Conservation (phyloP, 2,329 filamentous ascomycete genomes). For the Diaporthe nobilis region DNA sequence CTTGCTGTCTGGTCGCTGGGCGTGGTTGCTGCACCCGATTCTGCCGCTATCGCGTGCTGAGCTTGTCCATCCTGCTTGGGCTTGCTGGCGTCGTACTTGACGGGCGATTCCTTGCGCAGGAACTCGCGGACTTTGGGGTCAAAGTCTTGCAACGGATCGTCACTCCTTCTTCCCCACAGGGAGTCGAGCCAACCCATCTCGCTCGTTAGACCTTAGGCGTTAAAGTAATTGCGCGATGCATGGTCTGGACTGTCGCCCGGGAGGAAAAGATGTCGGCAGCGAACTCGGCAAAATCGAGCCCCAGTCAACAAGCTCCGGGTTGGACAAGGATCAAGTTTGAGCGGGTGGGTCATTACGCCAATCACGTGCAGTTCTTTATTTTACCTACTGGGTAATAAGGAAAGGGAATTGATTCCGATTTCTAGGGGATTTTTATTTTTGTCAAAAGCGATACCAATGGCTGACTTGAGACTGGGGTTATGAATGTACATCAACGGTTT, state of each 20-base stretch:
- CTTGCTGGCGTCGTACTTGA: constrained; percentile 68
- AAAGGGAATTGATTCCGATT: neutral
- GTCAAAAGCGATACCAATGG: neutral
- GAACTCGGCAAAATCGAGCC: constrained; percentile 38
- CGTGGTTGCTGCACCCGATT: constrained; percentile 22
- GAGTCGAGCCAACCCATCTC: constrained; percentile 72
- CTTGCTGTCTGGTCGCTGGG: constrained; percentile 37
- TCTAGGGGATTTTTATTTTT: neutral
- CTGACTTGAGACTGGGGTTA: neutral
- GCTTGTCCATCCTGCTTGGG: constrained; percentile 35
- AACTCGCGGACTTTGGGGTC: constrained; percentile 89
- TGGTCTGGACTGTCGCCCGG: neutral
- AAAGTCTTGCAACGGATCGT: constrained; percentile 80
- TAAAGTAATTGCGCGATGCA: constrained; percentile 8
- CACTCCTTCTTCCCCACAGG: constrained; percentile 61
- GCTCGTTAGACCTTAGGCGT: constrained; percentile 31
- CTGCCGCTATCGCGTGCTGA: constrained; percentile 19
- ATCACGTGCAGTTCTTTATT: constrained; percentile 22
- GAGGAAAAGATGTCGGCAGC: constrained; percentile 35
- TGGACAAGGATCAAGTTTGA: constrained; percentile 8
- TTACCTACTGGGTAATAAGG: neutral
- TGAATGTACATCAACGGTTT: neutral
- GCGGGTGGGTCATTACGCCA: neutral
- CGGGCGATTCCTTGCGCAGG: constrained; percentile 84
- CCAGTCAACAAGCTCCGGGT: constrained; percentile 4